Percentiles rank a stretch among this genome's conserved stretches.
Evolutionary conservation across 2,329 filamentous ascomycete genomes (phyloP).

Genomic region (Orbilia blumenaviensis): DNA sequence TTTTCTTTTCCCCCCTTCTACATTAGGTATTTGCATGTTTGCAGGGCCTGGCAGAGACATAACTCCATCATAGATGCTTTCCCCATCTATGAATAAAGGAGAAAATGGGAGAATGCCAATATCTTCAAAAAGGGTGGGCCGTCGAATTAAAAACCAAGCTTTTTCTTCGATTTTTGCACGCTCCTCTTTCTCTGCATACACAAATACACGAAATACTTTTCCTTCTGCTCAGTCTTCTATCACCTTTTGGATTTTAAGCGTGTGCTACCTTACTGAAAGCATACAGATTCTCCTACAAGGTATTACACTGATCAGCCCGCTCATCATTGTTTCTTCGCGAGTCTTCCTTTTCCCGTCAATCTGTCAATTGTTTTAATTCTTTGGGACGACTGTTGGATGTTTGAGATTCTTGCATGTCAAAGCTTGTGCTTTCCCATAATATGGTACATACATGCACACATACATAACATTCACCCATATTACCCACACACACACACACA

Average conservation of each 20-base stretch:
- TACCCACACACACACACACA: not conserved
- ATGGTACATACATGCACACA: not conserved
- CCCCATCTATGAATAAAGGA: conserved; percentile 49
- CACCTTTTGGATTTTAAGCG: conserved; percentile 23
- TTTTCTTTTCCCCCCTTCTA: conserved; percentile 5
- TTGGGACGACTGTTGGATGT: not conserved
- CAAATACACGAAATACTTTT: conserved; percentile 4
- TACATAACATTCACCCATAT: not conserved
- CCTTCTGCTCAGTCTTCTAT: not conserved
- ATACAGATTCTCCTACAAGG: conserved; percentile 44
- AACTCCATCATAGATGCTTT: conserved; percentile 35
- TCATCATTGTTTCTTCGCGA: conserved; percentile 41
- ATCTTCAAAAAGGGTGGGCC: conserved; percentile 15
- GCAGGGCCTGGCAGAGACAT: conserved; percentile 15
- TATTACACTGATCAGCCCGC: conserved; percentile 52
- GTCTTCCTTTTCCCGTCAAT: conserved; percentile 33
- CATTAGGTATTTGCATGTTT: conserved; percentile 36
- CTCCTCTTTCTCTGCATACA: conserved; percentile 12
- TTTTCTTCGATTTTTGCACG: conserved; percentile 22
- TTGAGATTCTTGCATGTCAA: conserved; percentile 1
- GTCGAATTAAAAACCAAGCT: conserved; percentile 42
- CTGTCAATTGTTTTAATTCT: not conserved
- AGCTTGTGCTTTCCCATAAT: conserved; percentile 19
- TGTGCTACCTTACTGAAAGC: conserved; percentile 49
- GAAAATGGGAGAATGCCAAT: conserved; percentile 34